phyloP scores from a whole-genome alignment of 2,329 filamentous ascomycete species.

The Penicillium frequentans region DNA sequence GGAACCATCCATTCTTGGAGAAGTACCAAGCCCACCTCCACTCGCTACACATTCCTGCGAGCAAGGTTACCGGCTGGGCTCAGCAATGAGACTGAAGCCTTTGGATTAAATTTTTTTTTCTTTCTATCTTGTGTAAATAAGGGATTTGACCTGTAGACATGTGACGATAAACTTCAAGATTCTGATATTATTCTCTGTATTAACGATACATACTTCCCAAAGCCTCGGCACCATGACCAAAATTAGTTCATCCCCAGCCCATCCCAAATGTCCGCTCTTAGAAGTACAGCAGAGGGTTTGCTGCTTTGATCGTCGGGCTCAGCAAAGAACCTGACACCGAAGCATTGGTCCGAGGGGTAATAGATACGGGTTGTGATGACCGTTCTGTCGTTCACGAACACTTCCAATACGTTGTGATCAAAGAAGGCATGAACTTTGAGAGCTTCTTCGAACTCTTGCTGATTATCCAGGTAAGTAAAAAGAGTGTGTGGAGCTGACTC shows the following conservation, averaged over 20 bases:
- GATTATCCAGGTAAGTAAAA: slow-evolving; percentile 34
- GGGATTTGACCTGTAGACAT: background rate
- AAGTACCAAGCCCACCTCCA: slow-evolving; percentile 31
- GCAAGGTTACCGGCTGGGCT: slow-evolving; percentile 18
- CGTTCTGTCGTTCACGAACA: slow-evolving; percentile 48
- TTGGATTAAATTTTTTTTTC: background rate
- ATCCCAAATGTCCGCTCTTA: slow-evolving; percentile 26
- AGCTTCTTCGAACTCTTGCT: slow-evolving; percentile 32
- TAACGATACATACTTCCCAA: background rate
- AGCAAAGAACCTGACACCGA: slow-evolving; percentile 25
- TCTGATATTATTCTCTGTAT: background rate
- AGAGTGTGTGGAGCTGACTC: slow-evolving; percentile 49
- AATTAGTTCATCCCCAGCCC: slow-evolving; percentile 13
- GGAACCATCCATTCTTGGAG: slow-evolving; percentile 37
- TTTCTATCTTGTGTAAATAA: slow-evolving; percentile 3
- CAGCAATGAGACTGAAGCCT: slow-evolving; percentile 7
- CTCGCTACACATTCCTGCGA: slow-evolving; percentile 22
- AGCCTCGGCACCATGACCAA: background rate
- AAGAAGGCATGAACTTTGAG: slow-evolving; percentile 45
- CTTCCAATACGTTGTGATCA: slow-evolving; percentile 46
- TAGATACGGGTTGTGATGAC: slow-evolving; percentile 45
- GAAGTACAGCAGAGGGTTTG: slow-evolving; percentile 9
- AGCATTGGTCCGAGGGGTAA: slow-evolving; percentile 12
- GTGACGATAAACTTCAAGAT: background rate
- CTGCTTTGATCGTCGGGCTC: background rate